Percentiles rank a stretch among this genome's conserved stretches.
phyloP scores from a whole-genome alignment of 164 flowering plant genomes.

The Taxillus chinensis region DNA sequence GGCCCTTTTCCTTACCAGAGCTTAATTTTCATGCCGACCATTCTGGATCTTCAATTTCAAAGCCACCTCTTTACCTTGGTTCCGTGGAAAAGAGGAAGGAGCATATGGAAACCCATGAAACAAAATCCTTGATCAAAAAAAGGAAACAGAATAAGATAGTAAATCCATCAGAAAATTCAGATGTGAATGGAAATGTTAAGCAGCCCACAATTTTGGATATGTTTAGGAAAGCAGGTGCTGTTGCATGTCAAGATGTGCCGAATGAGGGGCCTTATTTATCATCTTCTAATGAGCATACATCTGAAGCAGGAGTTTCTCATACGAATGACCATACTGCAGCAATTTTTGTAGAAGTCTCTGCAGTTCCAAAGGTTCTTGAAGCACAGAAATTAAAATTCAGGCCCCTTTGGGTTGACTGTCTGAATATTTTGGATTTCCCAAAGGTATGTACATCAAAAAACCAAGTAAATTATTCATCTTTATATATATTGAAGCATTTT shows the following conservation, averaged over 20 bases:
- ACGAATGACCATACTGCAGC: slow-evolving; percentile 17
- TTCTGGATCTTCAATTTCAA: slow-evolving; percentile 17
- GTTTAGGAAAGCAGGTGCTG: slow-evolving; percentile 44
- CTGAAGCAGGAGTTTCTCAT: slow-evolving; percentile 22
- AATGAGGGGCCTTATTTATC: slow-evolving; percentile 20
- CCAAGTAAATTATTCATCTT: background rate
- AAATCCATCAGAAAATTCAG: slow-evolving; percentile 18
- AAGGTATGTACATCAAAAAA: slow-evolving; percentile 29
- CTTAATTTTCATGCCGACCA: slow-evolving; percentile 32
- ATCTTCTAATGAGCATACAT: slow-evolving; percentile 16
- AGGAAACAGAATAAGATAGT: slow-evolving; percentile 22
- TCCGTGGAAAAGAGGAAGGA: slow-evolving; percentile 30
- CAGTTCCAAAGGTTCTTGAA: slow-evolving; percentile 37
- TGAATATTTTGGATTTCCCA: slow-evolving; percentile 40
- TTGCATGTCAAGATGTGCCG: slow-evolving; percentile 30
- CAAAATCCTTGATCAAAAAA: slow-evolving; percentile 19
- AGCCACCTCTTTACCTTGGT: slow-evolving; percentile 13
- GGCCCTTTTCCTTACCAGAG: slow-evolving; percentile 47
- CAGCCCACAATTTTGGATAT: slow-evolving; percentile 67
- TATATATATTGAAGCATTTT: background rate
- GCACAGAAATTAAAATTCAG: slow-evolving; percentile 65
- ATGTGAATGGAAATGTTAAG: slow-evolving; percentile 25
- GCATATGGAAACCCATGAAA: slow-evolving; percentile 18
- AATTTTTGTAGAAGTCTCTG: slow-evolving; percentile 33
- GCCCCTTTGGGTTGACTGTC: slow-evolving; percentile 50